These are phyloP conservation scores for Sporothrix brunneoviolacea DNA, from an alignment of 2,329 filamentous ascomycete genomes.

Conservation along the genomic window DNA sequence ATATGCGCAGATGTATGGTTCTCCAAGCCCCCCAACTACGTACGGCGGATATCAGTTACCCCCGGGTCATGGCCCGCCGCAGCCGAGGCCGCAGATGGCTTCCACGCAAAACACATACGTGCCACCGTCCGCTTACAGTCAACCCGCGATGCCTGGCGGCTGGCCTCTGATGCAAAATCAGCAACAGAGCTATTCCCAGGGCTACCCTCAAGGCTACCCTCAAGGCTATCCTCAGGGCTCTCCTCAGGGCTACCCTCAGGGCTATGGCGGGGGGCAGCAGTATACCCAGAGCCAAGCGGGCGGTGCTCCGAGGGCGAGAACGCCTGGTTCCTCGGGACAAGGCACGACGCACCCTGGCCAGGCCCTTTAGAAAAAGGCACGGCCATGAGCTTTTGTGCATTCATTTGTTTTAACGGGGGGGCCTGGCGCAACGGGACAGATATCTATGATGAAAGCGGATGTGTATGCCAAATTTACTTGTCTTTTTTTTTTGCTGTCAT, in stretches of 20 bases:
- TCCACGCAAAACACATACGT: not conserved
- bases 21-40: not conserved
- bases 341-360: conserved; percentile 26
- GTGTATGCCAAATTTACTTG: no score
- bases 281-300: conserved; percentile 22
- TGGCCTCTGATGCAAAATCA: conserved; percentile 14
- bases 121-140: not conserved
- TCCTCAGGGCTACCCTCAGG: not conserved
- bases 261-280: not conserved
- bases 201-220: no score
- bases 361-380: conserved; percentile 24
- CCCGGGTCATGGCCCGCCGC: conserved; percentile 18
- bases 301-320: conserved; percentile 7
- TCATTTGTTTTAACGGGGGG: no score
- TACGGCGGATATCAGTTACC: conserved; percentile 19
- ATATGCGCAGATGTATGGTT: conserved; percentile 18
- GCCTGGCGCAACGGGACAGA: no score
- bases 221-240: conserved; percentile 16
- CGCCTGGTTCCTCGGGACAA: conserved; percentile 19
- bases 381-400: not conserved
- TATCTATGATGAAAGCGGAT: no score
- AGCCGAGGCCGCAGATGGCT: conserved; percentile 17
- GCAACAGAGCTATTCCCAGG: conserved; percentile 13
- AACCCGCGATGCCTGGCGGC: not conserved
- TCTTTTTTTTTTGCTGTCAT: not conserved